A percentile compares a stretch with the other conserved stretches of the same genome.
These are phyloP conservation scores for Sporothrix curviconia DNA, from an alignment of 2,329 filamentous ascomycete species.

Conservation along the genomic window DNA sequence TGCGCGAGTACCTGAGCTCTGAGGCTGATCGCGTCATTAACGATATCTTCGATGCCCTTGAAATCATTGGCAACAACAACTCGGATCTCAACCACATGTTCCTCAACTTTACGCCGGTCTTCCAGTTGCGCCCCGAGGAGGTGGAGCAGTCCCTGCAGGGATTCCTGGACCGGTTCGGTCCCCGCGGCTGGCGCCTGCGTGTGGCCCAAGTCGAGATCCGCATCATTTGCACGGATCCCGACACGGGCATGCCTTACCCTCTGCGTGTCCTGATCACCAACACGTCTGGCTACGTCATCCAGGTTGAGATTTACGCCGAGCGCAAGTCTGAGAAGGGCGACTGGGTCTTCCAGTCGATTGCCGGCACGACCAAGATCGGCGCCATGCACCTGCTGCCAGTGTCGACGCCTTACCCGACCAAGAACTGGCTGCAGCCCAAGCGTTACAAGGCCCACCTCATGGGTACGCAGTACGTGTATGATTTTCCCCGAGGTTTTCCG, in stretches of 20 bases:
- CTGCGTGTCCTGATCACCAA: constrained; percentile 96
- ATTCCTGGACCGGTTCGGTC: constrained; percentile 93
- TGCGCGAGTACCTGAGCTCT: constrained; percentile 95
- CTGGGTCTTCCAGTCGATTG: constrained; percentile 97
- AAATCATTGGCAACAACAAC: constrained; percentile 99
- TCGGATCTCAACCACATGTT: constrained; percentile 99
- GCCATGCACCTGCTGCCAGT: constrained; percentile 91
- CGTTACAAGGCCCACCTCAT: constrained; percentile 98
- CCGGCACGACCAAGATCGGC: constrained; percentile 89
- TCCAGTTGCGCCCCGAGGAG: constrained; percentile 82
- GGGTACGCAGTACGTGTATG: constrained; percentile 98
- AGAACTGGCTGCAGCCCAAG: constrained; percentile 98
- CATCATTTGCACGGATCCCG: constrained; percentile 90
- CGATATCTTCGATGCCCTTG: constrained; percentile 92
- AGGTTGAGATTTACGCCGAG: constrained; percentile 96
- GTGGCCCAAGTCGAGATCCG: constrained; percentile 97
- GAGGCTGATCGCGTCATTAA: constrained; percentile 96
- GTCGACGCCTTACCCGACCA: constrained; percentile 88
- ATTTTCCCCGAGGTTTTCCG: constrained; percentile 99
- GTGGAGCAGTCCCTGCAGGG: constrained; percentile 89
- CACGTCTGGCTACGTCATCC: constrained; percentile 94
- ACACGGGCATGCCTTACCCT: constrained; percentile 78
- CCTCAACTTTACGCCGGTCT: constrained; percentile 97
- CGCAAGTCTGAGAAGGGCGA: constrained; percentile 96
- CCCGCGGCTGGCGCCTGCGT: constrained; percentile 90